A percentile compares a stretch with the other conserved stretches of the same genome.
Evolutionary conservation across 2,329 filamentous ascomycete species (phyloP).

Genomic region (Didymella pinodella): DNA sequence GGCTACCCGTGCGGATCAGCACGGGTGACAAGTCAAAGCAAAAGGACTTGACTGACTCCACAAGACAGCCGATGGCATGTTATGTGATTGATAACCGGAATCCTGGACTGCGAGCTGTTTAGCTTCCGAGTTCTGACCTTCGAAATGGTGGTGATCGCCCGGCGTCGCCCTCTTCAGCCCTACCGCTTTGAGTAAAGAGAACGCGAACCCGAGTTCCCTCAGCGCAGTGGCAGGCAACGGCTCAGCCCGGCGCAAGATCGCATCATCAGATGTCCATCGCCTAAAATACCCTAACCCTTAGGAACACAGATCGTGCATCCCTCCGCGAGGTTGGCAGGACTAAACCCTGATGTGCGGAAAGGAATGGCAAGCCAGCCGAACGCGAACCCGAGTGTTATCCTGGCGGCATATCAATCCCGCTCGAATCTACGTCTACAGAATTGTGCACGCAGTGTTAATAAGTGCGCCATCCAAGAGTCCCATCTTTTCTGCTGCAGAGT

Average conservation of each 20-base stretch:
- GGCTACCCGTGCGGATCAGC: constrained; percentile 4
- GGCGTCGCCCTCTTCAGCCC: not conserved
- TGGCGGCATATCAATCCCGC: constrained; percentile 2
- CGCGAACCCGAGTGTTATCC: constrained; percentile 5
- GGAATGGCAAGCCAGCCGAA: constrained; percentile 15
- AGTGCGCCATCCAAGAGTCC: constrained; percentile 1
- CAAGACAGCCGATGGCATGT: not conserved
- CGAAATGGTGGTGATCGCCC: constrained; percentile 1
- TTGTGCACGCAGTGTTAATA: not conserved
- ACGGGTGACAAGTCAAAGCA: not conserved
- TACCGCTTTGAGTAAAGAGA: constrained; percentile 3
- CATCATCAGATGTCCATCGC: constrained; percentile 4
- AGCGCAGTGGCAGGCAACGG: constrained; percentile 1
- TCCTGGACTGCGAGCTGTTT: not conserved
- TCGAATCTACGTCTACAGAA: not conserved
- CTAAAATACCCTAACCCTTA: constrained; percentile 8
- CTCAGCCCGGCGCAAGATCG: constrained; percentile 11
- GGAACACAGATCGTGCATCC: constrained; percentile 15
- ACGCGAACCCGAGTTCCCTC: constrained; percentile 12
- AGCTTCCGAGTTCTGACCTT: not conserved
- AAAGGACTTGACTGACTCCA: not conserved
- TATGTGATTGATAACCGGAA: not conserved
- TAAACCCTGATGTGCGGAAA: not conserved
- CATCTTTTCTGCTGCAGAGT: not conserved
- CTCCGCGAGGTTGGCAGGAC: constrained; percentile 1